phyloP scores from a whole-genome alignment of 495 filamentous ascomycete species.

The Acidomyces sp. region DNA sequence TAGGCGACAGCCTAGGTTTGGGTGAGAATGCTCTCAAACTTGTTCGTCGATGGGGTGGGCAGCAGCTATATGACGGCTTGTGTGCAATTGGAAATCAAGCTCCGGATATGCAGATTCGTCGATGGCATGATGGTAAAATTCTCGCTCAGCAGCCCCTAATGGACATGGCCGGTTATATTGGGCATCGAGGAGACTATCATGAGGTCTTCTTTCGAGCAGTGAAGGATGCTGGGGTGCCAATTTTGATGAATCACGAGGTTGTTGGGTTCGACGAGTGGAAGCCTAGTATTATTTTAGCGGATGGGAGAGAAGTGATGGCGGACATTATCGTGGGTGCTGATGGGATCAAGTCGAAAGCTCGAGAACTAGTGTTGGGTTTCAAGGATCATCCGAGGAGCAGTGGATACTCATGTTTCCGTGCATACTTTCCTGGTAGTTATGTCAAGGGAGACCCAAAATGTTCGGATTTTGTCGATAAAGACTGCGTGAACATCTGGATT shows the following conservation, averaged over 20 bases:
- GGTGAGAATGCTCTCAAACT: slow-evolving; percentile 41
- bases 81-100: slow-evolving; percentile 42
- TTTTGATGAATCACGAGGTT: slow-evolving; percentile 37
- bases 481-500: slow-evolving; percentile 43
- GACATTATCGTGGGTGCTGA: slow-evolving; percentile 33
- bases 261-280: slow-evolving; percentile 34
- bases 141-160: slow-evolving; percentile 41
- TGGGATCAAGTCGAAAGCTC: slow-evolving; percentile 26
- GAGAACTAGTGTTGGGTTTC: slow-evolving; percentile 20
- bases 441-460: slow-evolving; percentile 32
- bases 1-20: slow-evolving; percentile 40
- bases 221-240: slow-evolving; percentile 34
- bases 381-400: slow-evolving; percentile 36
- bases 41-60: slow-evolving; percentile 38
- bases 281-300: slow-evolving; percentile 23
- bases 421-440: slow-evolving; percentile 7
- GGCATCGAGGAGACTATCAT: slow-evolving; percentile 41
- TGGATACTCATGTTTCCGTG: slow-evolving; percentile 33
- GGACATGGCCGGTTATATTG: slow-evolving; percentile 45
- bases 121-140: slow-evolving; percentile 32
- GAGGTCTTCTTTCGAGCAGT: slow-evolving; percentile 39
- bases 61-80: slow-evolving; percentile 25
- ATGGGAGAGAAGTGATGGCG: slow-evolving; percentile 22
- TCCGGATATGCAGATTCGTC: slow-evolving; percentile 39
- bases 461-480: slow-evolving; percentile 34